Conservation (phyloP, 2,329 filamentous ascomycete genomes). For the Penicillium vulpinum region DNA sequence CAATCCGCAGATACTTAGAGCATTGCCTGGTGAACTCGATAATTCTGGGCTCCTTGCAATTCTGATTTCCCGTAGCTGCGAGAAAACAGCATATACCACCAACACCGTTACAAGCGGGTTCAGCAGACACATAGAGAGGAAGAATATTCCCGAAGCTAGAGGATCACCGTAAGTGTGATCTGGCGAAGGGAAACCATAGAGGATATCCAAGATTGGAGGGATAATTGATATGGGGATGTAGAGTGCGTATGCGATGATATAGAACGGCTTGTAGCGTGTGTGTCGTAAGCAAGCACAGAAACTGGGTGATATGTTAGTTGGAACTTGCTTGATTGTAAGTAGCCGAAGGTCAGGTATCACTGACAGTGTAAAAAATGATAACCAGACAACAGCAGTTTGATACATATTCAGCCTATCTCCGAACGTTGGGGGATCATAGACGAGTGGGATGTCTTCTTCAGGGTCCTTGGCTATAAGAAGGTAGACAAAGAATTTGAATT, state of each 20-base stretch:
- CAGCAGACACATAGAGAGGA: neutral
- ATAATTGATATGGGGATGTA: slow-evolving; percentile 1
- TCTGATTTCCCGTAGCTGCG: neutral
- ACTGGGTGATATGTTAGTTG: neutral
- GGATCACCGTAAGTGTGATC: neutral
- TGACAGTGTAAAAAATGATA: slow-evolving; percentile 1
- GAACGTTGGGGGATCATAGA: neutral
- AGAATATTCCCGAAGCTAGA: neutral
- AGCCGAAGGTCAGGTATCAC: neutral
- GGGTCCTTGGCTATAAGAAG: neutral
- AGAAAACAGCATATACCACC: neutral
- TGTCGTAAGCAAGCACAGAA: neutral
- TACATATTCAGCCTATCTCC: slow-evolving; percentile 2
- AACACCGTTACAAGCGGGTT: neutral
- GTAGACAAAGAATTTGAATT: slow-evolving; percentile 1
- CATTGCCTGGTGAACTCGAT: neutral
- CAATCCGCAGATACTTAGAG: slow-evolving; percentile 1
- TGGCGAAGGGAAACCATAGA: neutral
- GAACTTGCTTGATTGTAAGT: neutral
- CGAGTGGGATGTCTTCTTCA: neutral
- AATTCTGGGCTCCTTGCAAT: neutral
- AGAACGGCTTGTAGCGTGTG: neutral
- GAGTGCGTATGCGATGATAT: neutral
- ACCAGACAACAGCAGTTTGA: neutral
- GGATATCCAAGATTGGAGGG: neutral